Base-by-base conservation (phyloP, 805 yeast species). In the Schizosaccharomyces cryophilus region DNA sequence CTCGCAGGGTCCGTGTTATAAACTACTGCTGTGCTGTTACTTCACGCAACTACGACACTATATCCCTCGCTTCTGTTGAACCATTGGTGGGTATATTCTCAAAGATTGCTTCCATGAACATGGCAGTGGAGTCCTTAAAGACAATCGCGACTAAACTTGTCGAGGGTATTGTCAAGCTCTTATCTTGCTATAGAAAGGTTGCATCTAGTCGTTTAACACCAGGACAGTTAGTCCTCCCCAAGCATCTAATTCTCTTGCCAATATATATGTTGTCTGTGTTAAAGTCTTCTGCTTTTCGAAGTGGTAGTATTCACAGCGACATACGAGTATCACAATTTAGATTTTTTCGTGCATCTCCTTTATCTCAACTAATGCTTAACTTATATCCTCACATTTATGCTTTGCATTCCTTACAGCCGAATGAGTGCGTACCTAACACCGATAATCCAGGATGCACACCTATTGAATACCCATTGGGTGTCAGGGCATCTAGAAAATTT, bases 21-120 rank as follows among this genome's bases (percentile, higher is more conserved):
- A 93, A 93, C 68, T 74, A 81, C 62, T 83, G 84, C n/a, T 80
- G 86, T 58, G 85, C 95, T 0, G 89, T 87, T 17, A 80, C 93
- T 1, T 84, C 83, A 63, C 77, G 86, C 61, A 72, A 84, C 54
- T 78, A 78, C 59, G 88, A 84, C 62, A 83, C 87, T 5, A 86
- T 86, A 72, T 79, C 81, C 61, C 86, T 83, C 70, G 83, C 84
- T 11, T 95, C 88, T 67, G 87, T 85, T 67, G 89, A 84, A 65
- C 77, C 83, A 0, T 72, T 81, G 1, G 64, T 77, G 62, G 77
- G 78, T 58, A 21, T 42, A 17, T 38, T 59, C 60, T 69, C 83
- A 9, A 62, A 62, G 35, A 64, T 65, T 54, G 66, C 68, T 7
- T 65, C 65, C 26, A 64, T 61, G 21, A 61, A 58, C 19, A 63